Conservation (phyloP, 495 filamentous ascomycete species). For the Pyrenula massariospora region DNA sequence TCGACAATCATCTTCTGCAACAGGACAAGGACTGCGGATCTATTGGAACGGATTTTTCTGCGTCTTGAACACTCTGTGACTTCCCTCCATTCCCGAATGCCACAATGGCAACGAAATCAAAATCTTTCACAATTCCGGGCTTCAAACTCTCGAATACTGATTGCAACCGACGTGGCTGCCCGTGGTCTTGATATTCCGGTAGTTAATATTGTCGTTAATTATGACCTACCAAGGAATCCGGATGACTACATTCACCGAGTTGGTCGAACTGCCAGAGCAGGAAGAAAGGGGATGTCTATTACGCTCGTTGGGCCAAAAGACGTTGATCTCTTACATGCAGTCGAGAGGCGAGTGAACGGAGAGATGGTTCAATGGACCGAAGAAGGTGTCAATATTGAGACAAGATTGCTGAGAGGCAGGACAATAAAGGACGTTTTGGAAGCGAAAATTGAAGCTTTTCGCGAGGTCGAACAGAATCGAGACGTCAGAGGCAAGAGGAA, state of each 20-base stretch:
- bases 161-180: constrained; percentile 94
- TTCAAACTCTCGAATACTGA: constrained; percentile 75
- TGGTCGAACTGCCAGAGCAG: constrained; percentile 88
- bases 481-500: constrained; percentile 52
- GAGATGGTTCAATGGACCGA: constrained; percentile 76
- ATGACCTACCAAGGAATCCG: constrained; percentile 86
- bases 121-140: constrained; percentile 90
- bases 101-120: constrained; percentile 68
- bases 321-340: constrained; percentile 72
- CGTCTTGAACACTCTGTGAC: constrained; percentile 83
- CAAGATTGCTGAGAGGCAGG: constrained; percentile 62
- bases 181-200: constrained; percentile 92
- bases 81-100: constrained; percentile 73
- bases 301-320: constrained; percentile 90
- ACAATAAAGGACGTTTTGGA: constrained; percentile 78
- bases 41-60: constrained; percentile 75
- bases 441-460: constrained; percentile 78
- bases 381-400: constrained; percentile 83
- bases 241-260: constrained; percentile 97
- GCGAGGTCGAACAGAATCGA: constrained; percentile 84
- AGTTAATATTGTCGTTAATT: constrained; percentile 85
- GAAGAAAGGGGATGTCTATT: constrained; percentile 65
- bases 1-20: constrained; percentile 92
- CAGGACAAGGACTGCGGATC: constrained; percentile 73
- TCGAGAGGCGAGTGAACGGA: constrained; percentile 70